Evolutionary conservation across 495 filamentous ascomycete genomes (phyloP).

Genomic region (Penicillium antarcticum): DNA sequence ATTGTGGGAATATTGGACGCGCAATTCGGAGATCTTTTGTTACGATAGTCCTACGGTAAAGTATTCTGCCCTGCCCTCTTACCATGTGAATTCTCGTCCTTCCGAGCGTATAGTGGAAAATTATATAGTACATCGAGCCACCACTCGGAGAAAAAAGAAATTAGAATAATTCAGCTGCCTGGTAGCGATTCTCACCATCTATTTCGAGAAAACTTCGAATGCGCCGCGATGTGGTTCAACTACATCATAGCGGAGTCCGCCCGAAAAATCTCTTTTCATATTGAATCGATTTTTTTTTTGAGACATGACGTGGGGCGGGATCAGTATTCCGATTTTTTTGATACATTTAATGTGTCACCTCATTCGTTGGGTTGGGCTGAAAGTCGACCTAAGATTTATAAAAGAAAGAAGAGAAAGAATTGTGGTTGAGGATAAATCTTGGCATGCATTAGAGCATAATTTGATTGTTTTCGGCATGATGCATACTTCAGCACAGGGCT

Average conservation of each 20-base stretch:
- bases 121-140: too few species aligned
- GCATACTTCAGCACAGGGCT: background rate
- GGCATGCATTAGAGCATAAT: background rate
- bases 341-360: constrained; percentile 2
- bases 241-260: constrained; percentile 3
- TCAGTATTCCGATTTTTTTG: background rate
- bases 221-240: background rate
- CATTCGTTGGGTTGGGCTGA: background rate
- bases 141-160: too few species aligned
- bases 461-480: background rate
- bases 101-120: too few species aligned
- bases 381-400: background rate
- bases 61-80: background rate
- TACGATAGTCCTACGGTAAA: background rate
- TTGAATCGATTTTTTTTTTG: background rate
- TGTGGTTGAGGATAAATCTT: background rate
- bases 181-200: too few species aligned
- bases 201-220: constrained; percentile 8
- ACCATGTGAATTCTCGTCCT: background rate
- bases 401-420: background rate
- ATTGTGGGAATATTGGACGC: background rate
- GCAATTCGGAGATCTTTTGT: background rate
- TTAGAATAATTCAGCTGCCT: too few species aligned
- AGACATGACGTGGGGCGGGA: constrained; percentile 7
- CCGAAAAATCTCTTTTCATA: background rate